Base-by-base conservation (phyloP, 768 basidiomycete genomes). In the Russula brevipes region DNA sequence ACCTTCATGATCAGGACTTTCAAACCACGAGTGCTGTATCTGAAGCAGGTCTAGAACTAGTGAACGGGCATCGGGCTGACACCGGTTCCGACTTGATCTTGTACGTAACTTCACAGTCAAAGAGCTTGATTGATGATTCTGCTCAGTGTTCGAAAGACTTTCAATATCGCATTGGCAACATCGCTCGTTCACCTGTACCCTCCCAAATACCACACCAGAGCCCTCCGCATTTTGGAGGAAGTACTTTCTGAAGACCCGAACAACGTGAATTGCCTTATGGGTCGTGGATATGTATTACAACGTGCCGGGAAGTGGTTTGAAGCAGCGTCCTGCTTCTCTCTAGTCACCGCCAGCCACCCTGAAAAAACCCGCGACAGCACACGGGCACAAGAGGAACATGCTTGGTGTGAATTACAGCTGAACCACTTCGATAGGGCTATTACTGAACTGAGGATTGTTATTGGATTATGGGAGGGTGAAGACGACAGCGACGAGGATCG, bases 121-220 rank as follows among this genome's bases (percentile, higher is more conserved):
- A 10, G 35, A 10, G 9, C 42, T 8, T 17, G 30, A 19, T 47
- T 41, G 46, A 59, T 38, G 42, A 41, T 56, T 31, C 38, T 58
- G n/a, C 60, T 50, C 58, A 94, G 92, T 55, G 81, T 81, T 12
- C 79, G 79, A 51, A 81, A 82, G 53, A 85, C 85, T 3, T 83
- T 97, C 70, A 85, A 93, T 62, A 80, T 85, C 11, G 78, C 80
- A 5, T 79, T 96, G 12, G 88, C 85, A 2, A 87, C 85, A 0
- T 85, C 91, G 5, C 80, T 97, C 16, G 89, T 93, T 4, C 88
- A 97, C 70, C 79, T 89, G 54, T 91, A 84, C 72, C 86, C 95
- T 35, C 96, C 96, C 0, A 94, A 94, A 69, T 88, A 98, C 68
- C 96, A 98, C 71, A 68, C 77, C 11, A 85, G 87, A 56, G 96